Evolutionary conservation across 371 early-diverging fungal genomes (phyloP).

Genomic region (Rhizopus stolonifer): DNA sequence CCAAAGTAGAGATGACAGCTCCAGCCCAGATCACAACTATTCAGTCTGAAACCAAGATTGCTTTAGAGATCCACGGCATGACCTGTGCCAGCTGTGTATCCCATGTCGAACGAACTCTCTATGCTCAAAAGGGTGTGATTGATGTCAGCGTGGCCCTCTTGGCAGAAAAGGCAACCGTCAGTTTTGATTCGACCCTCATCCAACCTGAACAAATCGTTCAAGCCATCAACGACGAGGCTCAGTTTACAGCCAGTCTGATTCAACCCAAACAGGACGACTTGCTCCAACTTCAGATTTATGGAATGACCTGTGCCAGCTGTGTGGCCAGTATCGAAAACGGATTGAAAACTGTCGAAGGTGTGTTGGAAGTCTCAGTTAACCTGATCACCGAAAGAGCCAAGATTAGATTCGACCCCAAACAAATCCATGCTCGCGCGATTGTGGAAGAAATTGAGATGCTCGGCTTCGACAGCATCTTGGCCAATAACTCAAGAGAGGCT

Average conservation of each 20-base stretch:
- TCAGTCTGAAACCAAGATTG: conserved; percentile 9
- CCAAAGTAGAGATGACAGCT: conserved; percentile 13
- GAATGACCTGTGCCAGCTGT: conserved; percentile 89
- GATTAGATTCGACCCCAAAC: conserved; percentile 28
- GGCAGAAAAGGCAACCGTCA: conserved; percentile 4
- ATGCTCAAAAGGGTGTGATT: conserved; percentile 19
- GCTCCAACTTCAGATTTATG: conserved; percentile 77
- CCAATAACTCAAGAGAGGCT: conserved; percentile 54
- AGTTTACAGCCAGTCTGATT: conserved; percentile 26
- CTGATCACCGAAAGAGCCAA: conserved; percentile 72
- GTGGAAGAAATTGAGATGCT: conserved; percentile 78
- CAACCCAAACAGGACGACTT: conserved; percentile 21
- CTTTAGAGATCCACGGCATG: conserved; percentile 62
- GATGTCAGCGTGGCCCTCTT: neutral
- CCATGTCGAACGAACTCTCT: conserved; percentile 67
- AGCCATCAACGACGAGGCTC: conserved; percentile 56
- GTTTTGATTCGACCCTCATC: neutral
- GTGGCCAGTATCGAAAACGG: conserved; percentile 74
- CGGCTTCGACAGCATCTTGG: conserved; percentile 84
- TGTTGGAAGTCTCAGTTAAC: conserved; percentile 70
- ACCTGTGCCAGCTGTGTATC: conserved; percentile 77
- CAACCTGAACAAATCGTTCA: conserved; percentile 30
- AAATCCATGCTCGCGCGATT: conserved; percentile 73
- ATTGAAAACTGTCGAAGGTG: conserved; percentile 60
- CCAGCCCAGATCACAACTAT: conserved; percentile 14